A percentile compares a stretch with the other conserved stretches of the same genome.
These are phyloP conservation scores for Saturnispora diversa DNA, from an alignment of 805 yeast species.

Conservation along the genomic window DNA sequence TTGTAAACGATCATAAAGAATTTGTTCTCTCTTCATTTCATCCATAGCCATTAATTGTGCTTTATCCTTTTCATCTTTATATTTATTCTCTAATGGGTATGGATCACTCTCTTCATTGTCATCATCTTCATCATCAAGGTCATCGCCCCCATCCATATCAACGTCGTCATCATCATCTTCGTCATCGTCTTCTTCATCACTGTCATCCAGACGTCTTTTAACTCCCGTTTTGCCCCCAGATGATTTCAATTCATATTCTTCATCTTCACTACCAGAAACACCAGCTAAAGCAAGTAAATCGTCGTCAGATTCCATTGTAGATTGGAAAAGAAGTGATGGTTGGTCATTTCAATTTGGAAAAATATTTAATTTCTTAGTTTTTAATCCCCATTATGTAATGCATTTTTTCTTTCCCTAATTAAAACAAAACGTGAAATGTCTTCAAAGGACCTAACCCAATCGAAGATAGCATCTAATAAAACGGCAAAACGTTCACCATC, in stretches of 20 bases:
- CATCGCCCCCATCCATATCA: slow-evolving; percentile 29
- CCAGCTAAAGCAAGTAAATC: slow-evolving; percentile 96
- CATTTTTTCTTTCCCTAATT: not conserved
- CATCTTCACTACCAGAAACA: slow-evolving; percentile 45
- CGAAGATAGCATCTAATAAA: not conserved
- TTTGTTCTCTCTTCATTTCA: slow-evolving; percentile 86
- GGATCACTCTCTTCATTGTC: slow-evolving; percentile 52
- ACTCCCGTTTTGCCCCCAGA: slow-evolving; percentile 7
- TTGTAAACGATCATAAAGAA: slow-evolving; percentile 86
- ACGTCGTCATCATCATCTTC: slow-evolving; percentile 27
- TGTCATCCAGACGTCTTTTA: slow-evolving; percentile 5
- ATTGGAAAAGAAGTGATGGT: too few species aligned
- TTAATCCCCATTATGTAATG: too few species aligned
- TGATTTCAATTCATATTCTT: slow-evolving; percentile 32
- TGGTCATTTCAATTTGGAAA: not conserved
- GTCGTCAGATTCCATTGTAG: slow-evolving; percentile 69
- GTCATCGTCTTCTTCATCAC: slow-evolving; percentile 23
- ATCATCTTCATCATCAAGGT: slow-evolving; percentile 25
- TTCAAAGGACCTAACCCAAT: not conserved
- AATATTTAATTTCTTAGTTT: not conserved
- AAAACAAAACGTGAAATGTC: not conserved
- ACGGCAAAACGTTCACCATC: slow-evolving; percentile 82
- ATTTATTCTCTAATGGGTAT: slow-evolving; percentile 89
- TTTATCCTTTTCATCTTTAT: slow-evolving; percentile 74
- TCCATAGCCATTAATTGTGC: slow-evolving; percentile 61